phyloP scores from a whole-genome alignment of 768 basidiomycete genomes.

The Russula sp. region DNA sequence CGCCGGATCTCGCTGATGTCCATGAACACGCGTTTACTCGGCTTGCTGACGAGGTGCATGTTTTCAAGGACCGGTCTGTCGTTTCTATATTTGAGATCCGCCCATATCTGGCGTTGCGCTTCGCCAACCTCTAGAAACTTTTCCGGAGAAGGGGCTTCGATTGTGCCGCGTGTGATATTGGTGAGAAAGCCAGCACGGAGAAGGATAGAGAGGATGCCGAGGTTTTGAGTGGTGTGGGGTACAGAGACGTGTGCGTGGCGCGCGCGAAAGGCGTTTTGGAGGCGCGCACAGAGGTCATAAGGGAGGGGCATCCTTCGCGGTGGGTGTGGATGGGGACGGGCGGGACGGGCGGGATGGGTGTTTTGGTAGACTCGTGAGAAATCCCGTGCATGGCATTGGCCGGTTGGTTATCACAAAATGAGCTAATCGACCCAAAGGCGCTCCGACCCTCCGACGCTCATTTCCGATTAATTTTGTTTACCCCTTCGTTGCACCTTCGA shows the following conservation, averaged over 20 bases:
- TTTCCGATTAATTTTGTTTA: background rate
- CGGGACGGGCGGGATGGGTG: background rate
- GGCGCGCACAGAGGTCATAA: conserved; percentile 79
- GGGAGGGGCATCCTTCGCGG: conserved; percentile 47
- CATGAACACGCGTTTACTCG: conserved; percentile 77
- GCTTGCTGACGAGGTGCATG: conserved; percentile 80
- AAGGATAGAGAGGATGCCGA: conserved; percentile 88
- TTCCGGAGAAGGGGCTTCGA: conserved; percentile 52
- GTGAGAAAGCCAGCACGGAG: conserved; percentile 86
- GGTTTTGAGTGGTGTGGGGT: conserved; percentile 79
- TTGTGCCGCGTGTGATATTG: conserved; percentile 72
- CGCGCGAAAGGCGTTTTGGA: conserved; percentile 89
- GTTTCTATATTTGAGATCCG: conserved; percentile 87
- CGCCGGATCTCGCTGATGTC: conserved; percentile 60
- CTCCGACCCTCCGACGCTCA: background rate
- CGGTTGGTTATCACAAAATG: background rate
- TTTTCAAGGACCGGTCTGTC: conserved; percentile 73
- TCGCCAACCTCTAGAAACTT: conserved; percentile 53
- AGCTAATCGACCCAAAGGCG: background rate
- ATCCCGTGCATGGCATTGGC: background rate
- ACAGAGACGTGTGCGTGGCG: conserved; percentile 73
- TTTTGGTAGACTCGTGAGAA: background rate
- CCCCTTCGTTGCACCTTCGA: background rate
- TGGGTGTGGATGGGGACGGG: background rate
- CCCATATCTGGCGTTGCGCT: conserved; percentile 81